A percentile compares a stretch with the other conserved stretches of the same genome.
Conservation (phyloP, 2,329 filamentous ascomycete genomes). For the Talaromyces rugulosus region DNA sequence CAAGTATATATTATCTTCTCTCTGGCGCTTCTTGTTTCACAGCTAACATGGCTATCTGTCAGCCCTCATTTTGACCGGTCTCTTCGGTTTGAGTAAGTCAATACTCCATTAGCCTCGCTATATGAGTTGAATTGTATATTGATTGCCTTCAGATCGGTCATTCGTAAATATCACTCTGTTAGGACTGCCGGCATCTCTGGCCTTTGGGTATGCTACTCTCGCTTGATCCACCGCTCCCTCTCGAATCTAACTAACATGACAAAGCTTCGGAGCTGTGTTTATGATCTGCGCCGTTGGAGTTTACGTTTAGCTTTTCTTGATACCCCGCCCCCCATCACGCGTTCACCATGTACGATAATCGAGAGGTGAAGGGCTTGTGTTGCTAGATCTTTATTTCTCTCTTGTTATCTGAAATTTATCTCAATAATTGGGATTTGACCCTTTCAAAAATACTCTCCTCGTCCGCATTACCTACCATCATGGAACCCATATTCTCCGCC, state of each 20-base stretch:
- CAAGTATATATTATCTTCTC: slow-evolving; percentile 45
- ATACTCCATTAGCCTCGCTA: not conserved
- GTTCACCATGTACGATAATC: slow-evolving; percentile 32
- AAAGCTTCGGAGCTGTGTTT: slow-evolving; percentile 87
- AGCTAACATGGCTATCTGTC: slow-evolving; percentile 5
- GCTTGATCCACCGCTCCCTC: slow-evolving; percentile 15
- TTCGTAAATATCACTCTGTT: slow-evolving; percentile 70
- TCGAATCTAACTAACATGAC: slow-evolving; percentile 2
- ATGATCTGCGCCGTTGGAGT: slow-evolving; percentile 99
- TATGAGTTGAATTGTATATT: not conserved
- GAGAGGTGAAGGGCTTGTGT: slow-evolving; percentile 25
- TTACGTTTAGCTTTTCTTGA: slow-evolving; percentile 67
- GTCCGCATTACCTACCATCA: slow-evolving; percentile 11
- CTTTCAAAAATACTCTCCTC: not conserved
- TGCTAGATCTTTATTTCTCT: slow-evolving; percentile 21
- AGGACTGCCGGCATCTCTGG: slow-evolving; percentile 80
- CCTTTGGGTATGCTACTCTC: slow-evolving; percentile 69
- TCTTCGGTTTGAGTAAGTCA: slow-evolving; percentile 79
- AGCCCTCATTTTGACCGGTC: slow-evolving; percentile 66
- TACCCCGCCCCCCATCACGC: slow-evolving; percentile 16
- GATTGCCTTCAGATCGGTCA: slow-evolving; percentile 64
- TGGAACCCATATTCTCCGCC: slow-evolving; percentile 53
- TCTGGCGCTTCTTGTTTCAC: not conserved
- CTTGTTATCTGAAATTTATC: slow-evolving; percentile 15
- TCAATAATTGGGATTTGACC: slow-evolving; percentile 17